Base-by-base conservation (phyloP, 1,284 basidiomycete species). In the Boletus smithii region DNA sequence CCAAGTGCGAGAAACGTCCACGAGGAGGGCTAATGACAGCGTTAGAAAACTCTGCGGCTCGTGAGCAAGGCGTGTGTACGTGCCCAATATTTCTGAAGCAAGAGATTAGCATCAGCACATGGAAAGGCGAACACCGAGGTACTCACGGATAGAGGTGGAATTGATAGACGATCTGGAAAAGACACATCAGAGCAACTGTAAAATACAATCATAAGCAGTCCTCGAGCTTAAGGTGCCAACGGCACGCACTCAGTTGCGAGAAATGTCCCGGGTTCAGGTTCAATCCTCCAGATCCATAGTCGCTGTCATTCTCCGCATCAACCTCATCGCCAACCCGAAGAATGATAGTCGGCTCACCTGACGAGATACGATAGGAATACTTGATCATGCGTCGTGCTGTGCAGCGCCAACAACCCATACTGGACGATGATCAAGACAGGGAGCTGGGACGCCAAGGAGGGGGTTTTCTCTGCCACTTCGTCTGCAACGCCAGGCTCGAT, bases 121-220 rank as follows among this genome's bases (percentile, higher is more conserved):
- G 33, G 52, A 42, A 46, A 13, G 49, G 50, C 53, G 30, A 53
- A 47, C 50, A 57, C 14, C 14, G 5, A 16, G 9, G 5, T 5
- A 79, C 84, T 63, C 66, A 89, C 80, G 91, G 90, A 73, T 93
- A 94, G 35, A 91, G 75, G 61, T 88, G 81, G 59, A 89, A 89
- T 59, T 89, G 86, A 60, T 88, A 89, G n/a, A 79, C 79, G 51
- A 89, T 88, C 61, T 88, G 86, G 41, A 81, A 83, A 23, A 89
- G 74, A 63, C 85, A 88, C 86, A 89, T 90, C 42, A 90, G 58
- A 10, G 86, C 86, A 62, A 88, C 87, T 89, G 52, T 36, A 43
- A 42, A 27, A 31, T 9, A 23, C 20, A 27, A 3, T 13, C 2
- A 10, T 63, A 20, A 53, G 34, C 3, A 18, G 0, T 4, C 23